A percentile compares a stretch with the other conserved stretches of the same genome.
phyloP scores from a whole-genome alignment of 1,284 basidiomycete genomes.

The Trichosporon sp. region DNA sequence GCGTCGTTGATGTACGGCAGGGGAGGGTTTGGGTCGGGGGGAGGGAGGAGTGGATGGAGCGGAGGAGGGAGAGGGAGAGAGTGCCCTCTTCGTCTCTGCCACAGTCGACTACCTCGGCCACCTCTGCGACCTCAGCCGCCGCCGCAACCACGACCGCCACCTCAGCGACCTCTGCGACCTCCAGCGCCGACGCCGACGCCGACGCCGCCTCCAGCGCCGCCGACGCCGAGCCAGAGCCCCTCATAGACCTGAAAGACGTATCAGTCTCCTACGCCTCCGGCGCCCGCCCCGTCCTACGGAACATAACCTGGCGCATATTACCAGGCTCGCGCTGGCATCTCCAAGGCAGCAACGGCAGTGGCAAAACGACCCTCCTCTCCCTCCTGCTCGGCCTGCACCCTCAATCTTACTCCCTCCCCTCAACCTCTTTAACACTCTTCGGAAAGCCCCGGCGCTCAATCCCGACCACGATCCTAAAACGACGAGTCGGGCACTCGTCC shows the following conservation, averaged over 20 bases:
- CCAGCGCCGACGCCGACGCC: neutral
- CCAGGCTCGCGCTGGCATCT: constrained; percentile 82
- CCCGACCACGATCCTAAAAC: constrained; percentile 57
- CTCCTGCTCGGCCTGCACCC: constrained; percentile 91
- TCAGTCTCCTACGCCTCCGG: constrained; percentile 67
- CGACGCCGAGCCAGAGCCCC: too few species aligned
- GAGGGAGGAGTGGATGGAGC: constrained; percentile 53
- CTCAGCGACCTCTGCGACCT: too few species aligned
- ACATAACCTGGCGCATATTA: constrained; percentile 71
- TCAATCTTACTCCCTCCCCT: constrained; percentile 68
- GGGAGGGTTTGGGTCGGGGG: constrained; percentile 53
- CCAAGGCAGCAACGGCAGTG: constrained; percentile 74
- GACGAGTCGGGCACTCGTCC: constrained; percentile 69
- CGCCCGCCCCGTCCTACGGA: constrained; percentile 58
- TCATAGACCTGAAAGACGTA: constrained; percentile 62
- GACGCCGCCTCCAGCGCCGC: too few species aligned
- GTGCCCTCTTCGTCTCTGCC: too few species aligned
- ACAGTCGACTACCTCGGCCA: too few species aligned
- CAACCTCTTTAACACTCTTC: constrained; percentile 60
- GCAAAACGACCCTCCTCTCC: constrained; percentile 92
- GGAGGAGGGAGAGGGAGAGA: constrained; percentile 44
- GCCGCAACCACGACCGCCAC: constrained; percentile 11
- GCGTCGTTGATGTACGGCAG: constrained; percentile 55
- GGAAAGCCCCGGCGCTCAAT: constrained; percentile 60
- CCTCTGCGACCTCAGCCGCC: constrained; percentile 3